Evolutionary conservation across 1,139 yeast genomes (phyloP), one percentile per base, ranked within the genome.

Genomic region (Candida sojae): DNA sequence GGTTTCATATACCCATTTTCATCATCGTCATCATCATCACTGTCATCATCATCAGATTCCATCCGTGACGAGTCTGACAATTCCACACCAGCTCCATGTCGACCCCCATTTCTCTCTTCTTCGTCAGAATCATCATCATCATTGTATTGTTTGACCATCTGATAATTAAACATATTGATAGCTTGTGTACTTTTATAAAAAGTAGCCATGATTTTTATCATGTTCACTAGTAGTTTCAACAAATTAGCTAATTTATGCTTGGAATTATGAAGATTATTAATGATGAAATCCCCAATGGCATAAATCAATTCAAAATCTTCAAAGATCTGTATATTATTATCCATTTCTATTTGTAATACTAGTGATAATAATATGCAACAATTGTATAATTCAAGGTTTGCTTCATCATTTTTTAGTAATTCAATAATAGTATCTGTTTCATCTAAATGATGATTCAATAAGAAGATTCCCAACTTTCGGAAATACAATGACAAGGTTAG

Each of bases 291-390:
- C 1, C 78, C 80, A 44, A 75, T 73, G 5, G 79, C 76, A 57
- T 65, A 74, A 9, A 74, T 58, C 40, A 74, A 62, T 45, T 74
- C 78, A 37, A 65, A 71, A 55, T 75, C 75, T 53, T 75, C 80
- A 53, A 62, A 75, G 0, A 75, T 74, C 33, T 74, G 71, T 50
- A 64, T 73, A 31, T 61, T 57, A 43, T 60, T 63, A 55, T 75
- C 80, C 13, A 71, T 53, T 45, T 73, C 74, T 30, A 74, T 62
- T 51, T 71, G 76, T 13, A 75, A 55, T 3, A 72, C 57, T 5
- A 75, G 61, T 6, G 70, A 67, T 6, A 75, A 45, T 12, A 68
- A 48, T 31, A 68, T 48, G n/a, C 57, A 48, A 13, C 60, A 58
- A 43, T 66, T 66, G 42, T 66, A 65, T 30, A 61, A 63, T 48